phyloP scores from a whole-genome alignment of 2,329 filamentous ascomycete species.

The Verticillium zaregamsianum region DNA sequence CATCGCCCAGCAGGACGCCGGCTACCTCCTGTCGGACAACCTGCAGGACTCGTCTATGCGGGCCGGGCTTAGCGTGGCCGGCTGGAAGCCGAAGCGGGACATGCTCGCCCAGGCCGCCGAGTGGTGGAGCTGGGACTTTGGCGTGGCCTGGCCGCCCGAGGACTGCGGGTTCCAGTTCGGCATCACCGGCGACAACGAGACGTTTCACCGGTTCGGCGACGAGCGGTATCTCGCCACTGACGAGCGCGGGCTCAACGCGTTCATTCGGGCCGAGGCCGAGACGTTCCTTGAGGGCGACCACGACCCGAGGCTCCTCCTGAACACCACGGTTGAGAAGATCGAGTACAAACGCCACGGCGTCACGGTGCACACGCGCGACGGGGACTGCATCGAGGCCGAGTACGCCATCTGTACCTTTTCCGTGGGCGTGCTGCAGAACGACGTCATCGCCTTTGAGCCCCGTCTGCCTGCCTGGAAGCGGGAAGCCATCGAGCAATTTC shows the following conservation, averaged over 20 bases:
- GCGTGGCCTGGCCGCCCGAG: slow-evolving; percentile 54
- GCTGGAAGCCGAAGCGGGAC: slow-evolving; percentile 57
- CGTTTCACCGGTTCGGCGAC: slow-evolving; percentile 58
- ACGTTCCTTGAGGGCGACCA: slow-evolving; percentile 48
- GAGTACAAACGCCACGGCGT: slow-evolving; percentile 49
- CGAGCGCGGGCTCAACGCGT: slow-evolving; percentile 55
- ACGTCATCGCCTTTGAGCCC: slow-evolving; percentile 54
- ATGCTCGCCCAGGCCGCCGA: slow-evolving; percentile 56
- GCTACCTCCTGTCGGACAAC: slow-evolving; percentile 53
- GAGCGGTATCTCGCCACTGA: slow-evolving; percentile 60
- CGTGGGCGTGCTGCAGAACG: slow-evolving; percentile 62
- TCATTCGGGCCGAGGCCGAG: slow-evolving; percentile 52
- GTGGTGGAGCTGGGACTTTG: slow-evolving; percentile 56
- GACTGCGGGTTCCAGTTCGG: slow-evolving; percentile 52
- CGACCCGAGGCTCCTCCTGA: slow-evolving; percentile 55
- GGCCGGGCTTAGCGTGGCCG: slow-evolving; percentile 53
- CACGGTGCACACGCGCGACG: slow-evolving; percentile 46
- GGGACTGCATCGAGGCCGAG: slow-evolving; percentile 52
- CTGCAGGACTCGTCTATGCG: slow-evolving; percentile 59
- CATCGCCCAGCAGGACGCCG: slow-evolving; percentile 46
- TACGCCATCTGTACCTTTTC: slow-evolving; percentile 67
- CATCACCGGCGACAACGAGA: slow-evolving; percentile 53
- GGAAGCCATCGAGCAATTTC: slow-evolving; percentile 57
- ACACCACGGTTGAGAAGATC: slow-evolving; percentile 52
- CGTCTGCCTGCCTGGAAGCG: slow-evolving; percentile 60